These are phyloP conservation scores for Tricholoma sp. DNA, from an alignment of 768 basidiomycete species.

Conservation along the genomic window DNA sequence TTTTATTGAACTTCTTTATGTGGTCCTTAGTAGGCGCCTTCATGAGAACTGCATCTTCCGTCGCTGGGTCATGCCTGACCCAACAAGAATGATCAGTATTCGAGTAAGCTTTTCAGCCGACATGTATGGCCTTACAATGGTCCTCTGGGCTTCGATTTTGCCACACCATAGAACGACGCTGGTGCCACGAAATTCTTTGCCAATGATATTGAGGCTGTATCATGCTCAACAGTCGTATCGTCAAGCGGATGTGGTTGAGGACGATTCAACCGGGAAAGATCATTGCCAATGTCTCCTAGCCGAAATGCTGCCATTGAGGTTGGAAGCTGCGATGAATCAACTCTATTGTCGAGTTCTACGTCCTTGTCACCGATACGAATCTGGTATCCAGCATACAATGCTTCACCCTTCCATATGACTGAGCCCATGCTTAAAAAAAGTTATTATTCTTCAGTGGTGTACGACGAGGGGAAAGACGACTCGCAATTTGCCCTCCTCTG, in stretches of 20 bases:
- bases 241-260: background rate
- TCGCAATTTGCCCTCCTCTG: constrained; percentile 69
- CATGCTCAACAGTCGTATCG: background rate
- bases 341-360: constrained; percentile 52
- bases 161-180: constrained; percentile 56
- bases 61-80: constrained; percentile 69
- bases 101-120: background rate
- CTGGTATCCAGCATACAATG: constrained; percentile 40
- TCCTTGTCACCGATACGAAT: constrained; percentile 54
- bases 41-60: constrained; percentile 82
- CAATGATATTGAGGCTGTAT: background rate
- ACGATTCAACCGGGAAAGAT: background rate
- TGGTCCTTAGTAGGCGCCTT: constrained; percentile 67
- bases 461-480: constrained; percentile 13
- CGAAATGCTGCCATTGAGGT: constrained; percentile 17
- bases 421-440: constrained; percentile 47
- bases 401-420: constrained; percentile 53
- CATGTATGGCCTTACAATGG: constrained; percentile 41
- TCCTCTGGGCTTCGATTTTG: constrained; percentile 33
- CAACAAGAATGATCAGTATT: background rate
- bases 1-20: constrained; percentile 62
- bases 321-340: constrained; percentile 50
- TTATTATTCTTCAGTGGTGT: background rate
- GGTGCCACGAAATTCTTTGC: constrained; percentile 42
- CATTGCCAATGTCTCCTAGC: constrained; percentile 3